Base-by-base conservation (phyloP, 176 grass and related monocot genomes). In the Coix lacrymajobi region DNA sequence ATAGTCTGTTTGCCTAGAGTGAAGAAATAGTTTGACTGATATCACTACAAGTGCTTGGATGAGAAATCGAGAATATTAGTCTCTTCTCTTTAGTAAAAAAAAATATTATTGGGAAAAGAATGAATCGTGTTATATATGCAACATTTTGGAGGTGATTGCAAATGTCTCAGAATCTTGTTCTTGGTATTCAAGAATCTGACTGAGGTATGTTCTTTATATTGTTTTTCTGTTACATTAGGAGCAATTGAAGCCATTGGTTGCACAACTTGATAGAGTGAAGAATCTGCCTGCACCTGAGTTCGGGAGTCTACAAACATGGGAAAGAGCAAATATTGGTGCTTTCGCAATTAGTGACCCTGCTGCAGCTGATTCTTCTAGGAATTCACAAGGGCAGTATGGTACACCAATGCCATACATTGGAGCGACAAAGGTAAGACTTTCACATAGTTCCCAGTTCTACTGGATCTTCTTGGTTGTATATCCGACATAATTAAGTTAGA, bases 221-320 rank as follows among this genome's bases (percentile, higher is more conserved):
- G 6, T 39, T 68, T 66, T 62, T 11, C 22, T 62, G 30, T 46
- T 69, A 40, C 65, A 69, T 64, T 84, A 99, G 96, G 96, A 96
- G 69, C 91, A 99, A 86, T 81, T 99, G 82, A 99, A 99, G 64
- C 93, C 93, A 78, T 83, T 99, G 81, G 76, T 65, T 29, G 54
- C 80, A 54, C 96, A 92, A 77, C 89, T 99, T 77, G 66, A 52
- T 3, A 96, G 93, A 84, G 93, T 99, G 61, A 96, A 89, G 81
- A 93, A 99, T 86, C 83, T 99, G 43, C 87, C 93, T 77, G 87
- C 88, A 32, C 96, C 96, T 82, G 96, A 96, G 82, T 99, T 96
- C 90, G 96, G 92, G 71, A 99, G 85, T 73, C 80, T 99, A 45
- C 93, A 91, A 90, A 81, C 91, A 85, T 99, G 96, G 93, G 93